A percentile compares a stretch with the other conserved stretches of the same genome.
Conservation (phyloP, 495 filamentous ascomycete genomes). For the Clohesyomyces aquaticus region DNA sequence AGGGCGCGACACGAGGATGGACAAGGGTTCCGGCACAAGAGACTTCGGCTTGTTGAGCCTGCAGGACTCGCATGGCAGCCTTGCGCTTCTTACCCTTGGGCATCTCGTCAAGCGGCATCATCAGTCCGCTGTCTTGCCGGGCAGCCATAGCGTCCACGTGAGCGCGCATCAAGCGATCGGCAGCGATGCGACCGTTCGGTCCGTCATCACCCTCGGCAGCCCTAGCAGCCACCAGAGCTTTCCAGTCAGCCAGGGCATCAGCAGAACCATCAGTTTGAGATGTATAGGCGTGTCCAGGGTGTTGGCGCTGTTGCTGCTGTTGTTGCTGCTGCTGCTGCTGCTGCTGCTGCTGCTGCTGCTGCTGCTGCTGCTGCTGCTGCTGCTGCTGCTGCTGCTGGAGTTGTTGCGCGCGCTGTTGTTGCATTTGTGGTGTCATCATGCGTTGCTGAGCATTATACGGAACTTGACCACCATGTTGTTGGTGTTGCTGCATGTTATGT, state of each 20-base stretch:
- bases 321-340: constrained; percentile 46
- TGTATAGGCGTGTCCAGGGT: constrained; percentile 34
- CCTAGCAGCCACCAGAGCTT: constrained; percentile 59
- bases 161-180: constrained; percentile 64
- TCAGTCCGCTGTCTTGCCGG: constrained; percentile 78
- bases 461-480: constrained; percentile 19
- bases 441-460: constrained; percentile 22
- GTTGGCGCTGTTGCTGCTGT: constrained; percentile 47
- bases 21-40: neutral
- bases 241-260: constrained; percentile 59
- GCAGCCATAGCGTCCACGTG: constrained; percentile 70
- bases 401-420: constrained; percentile 46
- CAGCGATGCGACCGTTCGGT: constrained; percentile 55
- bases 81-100: constrained; percentile 46
- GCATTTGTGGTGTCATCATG: constrained; percentile 23
- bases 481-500: constrained; percentile 19
- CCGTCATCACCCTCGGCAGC: constrained; percentile 54
- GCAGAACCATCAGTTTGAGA: constrained; percentile 76
- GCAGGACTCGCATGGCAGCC: constrained; percentile 38
- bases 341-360: constrained; percentile 41
- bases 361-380: constrained; percentile 43
- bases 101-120: constrained; percentile 62
- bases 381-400: constrained; percentile 48
- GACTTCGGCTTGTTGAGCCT: constrained; percentile 29
- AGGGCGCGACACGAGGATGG: constrained; percentile 52